These are phyloP conservation scores for Albifimbria verrucaria DNA, from an alignment of 2,329 filamentous ascomycete species.

Conservation along the genomic window DNA sequence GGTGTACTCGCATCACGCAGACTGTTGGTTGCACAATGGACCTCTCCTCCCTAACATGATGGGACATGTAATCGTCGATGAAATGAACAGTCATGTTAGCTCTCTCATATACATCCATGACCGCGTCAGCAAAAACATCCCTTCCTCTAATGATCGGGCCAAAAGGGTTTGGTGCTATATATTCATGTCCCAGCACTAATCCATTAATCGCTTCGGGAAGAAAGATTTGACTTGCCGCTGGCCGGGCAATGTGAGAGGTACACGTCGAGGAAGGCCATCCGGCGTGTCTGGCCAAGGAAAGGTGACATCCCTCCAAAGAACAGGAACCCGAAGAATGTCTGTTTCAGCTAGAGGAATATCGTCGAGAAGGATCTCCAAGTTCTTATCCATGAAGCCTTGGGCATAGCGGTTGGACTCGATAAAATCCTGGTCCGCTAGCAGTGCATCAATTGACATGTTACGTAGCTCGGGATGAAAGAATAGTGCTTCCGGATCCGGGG, in stretches of 20 bases:
- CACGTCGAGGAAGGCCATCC: background rate
- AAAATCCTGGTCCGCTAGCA: slow-evolving; percentile 10
- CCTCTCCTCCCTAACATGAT: slow-evolving; percentile 19
- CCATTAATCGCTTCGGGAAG: slow-evolving; percentile 17
- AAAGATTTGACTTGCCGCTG: slow-evolving; percentile 11
- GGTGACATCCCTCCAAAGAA: slow-evolving; percentile 12
- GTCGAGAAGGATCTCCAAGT: slow-evolving; percentile 14
- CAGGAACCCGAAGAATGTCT: slow-evolving; percentile 19
- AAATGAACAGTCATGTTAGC: slow-evolving; percentile 14
- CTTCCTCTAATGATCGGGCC: slow-evolving; percentile 15
- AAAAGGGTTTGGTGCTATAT: slow-evolving; percentile 19
- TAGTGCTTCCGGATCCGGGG: slow-evolving; percentile 4
- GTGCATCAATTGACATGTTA: slow-evolving; percentile 9
- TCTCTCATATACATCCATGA: slow-evolving; percentile 12
- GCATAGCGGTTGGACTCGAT: slow-evolving; percentile 7
- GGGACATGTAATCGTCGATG: slow-evolving; percentile 18
- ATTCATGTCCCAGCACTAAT: slow-evolving; percentile 15
- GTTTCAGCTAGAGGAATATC: slow-evolving; percentile 17
- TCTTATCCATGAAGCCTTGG: slow-evolving; percentile 12
- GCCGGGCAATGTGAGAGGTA: background rate
- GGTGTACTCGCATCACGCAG: slow-evolving; percentile 8
- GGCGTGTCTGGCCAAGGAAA: slow-evolving; percentile 1
- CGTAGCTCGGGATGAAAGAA: slow-evolving; percentile 3
- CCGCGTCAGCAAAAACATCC: slow-evolving; percentile 16
- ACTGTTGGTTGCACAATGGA: slow-evolving; percentile 21